phyloP scores from a whole-genome alignment of 2,329 filamentous ascomycete genomes.

The Cladosporium sp. region DNA sequence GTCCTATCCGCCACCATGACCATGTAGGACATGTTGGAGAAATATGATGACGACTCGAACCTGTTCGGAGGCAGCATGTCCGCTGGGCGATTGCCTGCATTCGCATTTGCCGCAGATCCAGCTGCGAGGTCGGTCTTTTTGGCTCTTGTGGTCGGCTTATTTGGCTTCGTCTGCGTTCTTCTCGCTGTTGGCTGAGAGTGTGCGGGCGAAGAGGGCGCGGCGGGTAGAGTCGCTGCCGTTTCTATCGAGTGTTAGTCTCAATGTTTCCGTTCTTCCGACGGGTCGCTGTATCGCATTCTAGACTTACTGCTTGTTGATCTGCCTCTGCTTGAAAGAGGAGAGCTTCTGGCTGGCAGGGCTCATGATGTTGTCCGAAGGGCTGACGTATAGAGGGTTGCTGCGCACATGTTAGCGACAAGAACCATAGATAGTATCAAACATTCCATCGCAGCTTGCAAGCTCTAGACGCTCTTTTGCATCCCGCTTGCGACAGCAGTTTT shows the following conservation, averaged over 20 bases:
- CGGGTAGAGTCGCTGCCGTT: conserved; percentile 19
- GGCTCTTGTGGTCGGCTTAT: neutral
- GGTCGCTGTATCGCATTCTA: neutral
- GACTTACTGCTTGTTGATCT: conserved; percentile 64
- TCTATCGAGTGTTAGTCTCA: neutral
- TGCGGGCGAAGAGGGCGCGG: conserved; percentile 21
- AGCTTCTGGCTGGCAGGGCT: conserved; percentile 84
- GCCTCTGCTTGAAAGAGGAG: conserved; percentile 76
- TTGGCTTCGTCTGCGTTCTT: neutral
- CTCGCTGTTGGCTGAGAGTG: conserved; percentile 15
- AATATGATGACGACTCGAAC: neutral
- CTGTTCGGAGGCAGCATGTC: neutral
- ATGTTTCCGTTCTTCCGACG: neutral
- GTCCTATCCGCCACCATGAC: neutral
- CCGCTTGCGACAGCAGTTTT: neutral
- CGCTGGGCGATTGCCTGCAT: neutral
- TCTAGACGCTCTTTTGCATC: neutral
- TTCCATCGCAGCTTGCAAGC: too few species aligned
- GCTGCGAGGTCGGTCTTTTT: neutral
- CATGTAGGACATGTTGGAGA: neutral
- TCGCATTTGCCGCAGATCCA: conserved; percentile 9
- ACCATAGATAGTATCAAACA: neutral
- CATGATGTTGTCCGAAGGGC: conserved; percentile 86
- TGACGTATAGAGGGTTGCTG: conserved; percentile 59
- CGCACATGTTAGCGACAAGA: neutral